Conservation (phyloP, 2,329 filamentous ascomycete genomes). For the Blastomyces emzantsi region DNA sequence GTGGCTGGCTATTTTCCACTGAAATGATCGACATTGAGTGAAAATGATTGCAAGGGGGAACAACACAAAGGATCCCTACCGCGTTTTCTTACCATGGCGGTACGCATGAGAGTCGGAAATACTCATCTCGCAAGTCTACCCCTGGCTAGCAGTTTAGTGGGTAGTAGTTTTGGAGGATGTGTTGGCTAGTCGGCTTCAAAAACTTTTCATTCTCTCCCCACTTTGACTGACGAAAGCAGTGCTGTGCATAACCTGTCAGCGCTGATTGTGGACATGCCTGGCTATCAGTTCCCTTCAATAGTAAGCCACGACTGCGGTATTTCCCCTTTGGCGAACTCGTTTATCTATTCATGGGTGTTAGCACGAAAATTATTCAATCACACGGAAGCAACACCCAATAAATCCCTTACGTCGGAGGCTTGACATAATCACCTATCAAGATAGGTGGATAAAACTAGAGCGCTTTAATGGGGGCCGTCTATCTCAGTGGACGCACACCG, state of each 20-base stretch:
- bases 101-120: background rate
- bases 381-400: background rate
- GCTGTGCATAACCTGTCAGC: conserved; percentile 1
- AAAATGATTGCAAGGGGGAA: background rate
- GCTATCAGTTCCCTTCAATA: background rate
- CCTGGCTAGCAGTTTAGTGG: background rate
- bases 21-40: background rate
- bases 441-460: background rate
- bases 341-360: background rate
- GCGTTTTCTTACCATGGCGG: no score
- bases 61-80: background rate
- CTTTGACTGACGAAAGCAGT: background rate
- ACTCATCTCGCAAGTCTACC: background rate
- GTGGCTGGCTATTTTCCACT: background rate
- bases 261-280: background rate
- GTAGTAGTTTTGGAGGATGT: background rate
- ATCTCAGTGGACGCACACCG: background rate
- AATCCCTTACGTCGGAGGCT: background rate
- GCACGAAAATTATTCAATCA: background rate
- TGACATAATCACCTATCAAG: background rate
- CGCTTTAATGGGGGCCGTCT: background rate
- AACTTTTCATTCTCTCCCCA: background rate
- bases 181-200: conserved; percentile 3
- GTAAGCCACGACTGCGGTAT: background rate
- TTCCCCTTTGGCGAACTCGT: background rate